These are phyloP conservation scores for Paecilomyces sp. DNA, from an alignment of 2,329 filamentous ascomycete species.

Conservation along the genomic window DNA sequence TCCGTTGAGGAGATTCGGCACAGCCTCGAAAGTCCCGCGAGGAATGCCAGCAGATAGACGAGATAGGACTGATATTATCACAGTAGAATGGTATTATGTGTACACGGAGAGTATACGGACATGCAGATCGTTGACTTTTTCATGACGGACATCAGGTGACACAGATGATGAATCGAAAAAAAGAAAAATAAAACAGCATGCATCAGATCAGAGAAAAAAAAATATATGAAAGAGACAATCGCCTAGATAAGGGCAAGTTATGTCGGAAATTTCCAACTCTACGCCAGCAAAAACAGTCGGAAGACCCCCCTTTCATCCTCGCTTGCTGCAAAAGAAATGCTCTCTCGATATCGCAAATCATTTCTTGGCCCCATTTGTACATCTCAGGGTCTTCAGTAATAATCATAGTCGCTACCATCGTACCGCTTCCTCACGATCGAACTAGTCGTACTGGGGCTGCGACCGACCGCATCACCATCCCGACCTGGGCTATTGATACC, in stretches of 20 bases:
- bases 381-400: conserved; percentile 1
- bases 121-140: not conserved
- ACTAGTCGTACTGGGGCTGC: conserved; percentile 12
- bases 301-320: not conserved
- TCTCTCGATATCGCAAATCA: not conserved
- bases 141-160: not conserved
- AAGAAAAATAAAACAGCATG: not conserved
- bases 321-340: not conserved
- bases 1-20: too few species aligned
- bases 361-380: not conserved
- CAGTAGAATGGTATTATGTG: not conserved
- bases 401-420: conserved; percentile 17
- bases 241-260: not conserved
- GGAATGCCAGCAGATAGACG: too few species aligned
- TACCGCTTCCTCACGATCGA: conserved; percentile 20
- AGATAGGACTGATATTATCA: not conserved
- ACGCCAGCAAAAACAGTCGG: not conserved
- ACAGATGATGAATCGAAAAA: not conserved
- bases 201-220: not conserved
- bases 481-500: conserved; percentile 12
- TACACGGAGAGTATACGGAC: not conserved
- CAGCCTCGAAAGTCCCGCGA: too few species aligned
- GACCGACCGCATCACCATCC: conserved; percentile 8
- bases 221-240: not conserved
- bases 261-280: not conserved